Conservation (phyloP, 495 filamentous ascomycete species). For the Xylaria venustula region DNA sequence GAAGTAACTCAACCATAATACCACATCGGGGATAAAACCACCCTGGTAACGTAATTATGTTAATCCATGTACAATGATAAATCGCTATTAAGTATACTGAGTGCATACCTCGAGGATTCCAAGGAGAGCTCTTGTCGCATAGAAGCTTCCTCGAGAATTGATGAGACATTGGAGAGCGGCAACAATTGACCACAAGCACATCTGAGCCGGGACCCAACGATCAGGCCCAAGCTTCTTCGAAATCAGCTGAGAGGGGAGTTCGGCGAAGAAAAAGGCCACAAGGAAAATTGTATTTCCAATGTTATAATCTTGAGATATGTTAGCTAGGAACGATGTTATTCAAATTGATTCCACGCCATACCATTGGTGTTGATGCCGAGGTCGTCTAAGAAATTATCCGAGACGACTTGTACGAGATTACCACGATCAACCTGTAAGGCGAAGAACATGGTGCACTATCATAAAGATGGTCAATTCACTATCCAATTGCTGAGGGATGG, state of each 20-base stretch:
- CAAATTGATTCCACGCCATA: conserved; percentile 23
- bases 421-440: conserved; percentile 57
- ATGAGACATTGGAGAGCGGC: conserved; percentile 29
- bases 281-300: conserved; percentile 72
- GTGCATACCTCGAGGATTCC: conserved; percentile 41
- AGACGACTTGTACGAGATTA: conserved; percentile 54
- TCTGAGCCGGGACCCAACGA: conserved; percentile 68
- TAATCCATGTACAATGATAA: neutral
- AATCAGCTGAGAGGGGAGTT: conserved; percentile 71
- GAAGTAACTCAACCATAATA: conserved; percentile 54
- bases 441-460: conserved; percentile 51
- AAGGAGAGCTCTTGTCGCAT: conserved; percentile 36
- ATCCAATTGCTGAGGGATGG: no score
- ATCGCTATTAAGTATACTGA: no score
- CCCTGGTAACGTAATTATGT: conserved; percentile 30
- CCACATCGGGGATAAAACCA: conserved; percentile 53
- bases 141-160: conserved; percentile 33
- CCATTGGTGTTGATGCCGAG: conserved; percentile 53
- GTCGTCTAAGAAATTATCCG: conserved; percentile 56
- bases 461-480: neutral
- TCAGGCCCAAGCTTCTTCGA: conserved; percentile 77
- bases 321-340: neutral
- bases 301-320: conserved; percentile 56
- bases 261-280: conserved; percentile 64
- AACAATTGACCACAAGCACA: conserved; percentile 52